Conservation (phyloP, 306 rosid species). For the Cucurbita pepo region DNA sequence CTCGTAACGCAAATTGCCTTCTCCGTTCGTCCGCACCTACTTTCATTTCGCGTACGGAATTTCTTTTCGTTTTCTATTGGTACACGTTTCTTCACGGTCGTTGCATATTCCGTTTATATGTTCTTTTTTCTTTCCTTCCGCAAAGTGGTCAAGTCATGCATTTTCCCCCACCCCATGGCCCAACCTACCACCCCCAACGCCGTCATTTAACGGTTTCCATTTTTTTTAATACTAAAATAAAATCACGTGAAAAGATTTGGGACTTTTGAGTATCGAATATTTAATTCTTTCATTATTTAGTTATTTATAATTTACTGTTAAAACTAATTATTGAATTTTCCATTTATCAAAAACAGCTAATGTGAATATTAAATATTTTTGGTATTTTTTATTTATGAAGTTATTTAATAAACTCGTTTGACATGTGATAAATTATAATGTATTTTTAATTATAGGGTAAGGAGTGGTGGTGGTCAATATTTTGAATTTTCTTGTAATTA, state of each 20-base stretch:
- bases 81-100: not conserved
- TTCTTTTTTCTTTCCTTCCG: not conserved
- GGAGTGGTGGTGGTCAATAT: too few species aligned
- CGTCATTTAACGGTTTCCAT: not conserved
- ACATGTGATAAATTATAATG: not conserved
- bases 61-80: not conserved
- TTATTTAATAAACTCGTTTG: not conserved
- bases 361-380: not conserved
- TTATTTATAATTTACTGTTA: not conserved
- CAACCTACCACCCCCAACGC: not conserved
- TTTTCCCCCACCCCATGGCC: not conserved
- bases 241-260: constrained; percentile 1
- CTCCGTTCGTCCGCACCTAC: constrained; percentile 4
- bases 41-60: constrained; percentile 7
- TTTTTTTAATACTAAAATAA: not conserved
- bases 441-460: too few species aligned
- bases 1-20: not conserved
- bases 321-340: not conserved
- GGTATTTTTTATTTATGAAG: not conserved
- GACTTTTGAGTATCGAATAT: not conserved
- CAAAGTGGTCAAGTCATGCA: not conserved
- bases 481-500: too few species aligned
- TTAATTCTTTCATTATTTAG: not conserved
- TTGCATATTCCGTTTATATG: not conserved
- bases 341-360: not conserved